A percentile compares a stretch with the other conserved stretches of the same genome.
Evolutionary conservation across 2,329 filamentous ascomycete genomes (phyloP).

Genomic region (Xylaria sp.): DNA sequence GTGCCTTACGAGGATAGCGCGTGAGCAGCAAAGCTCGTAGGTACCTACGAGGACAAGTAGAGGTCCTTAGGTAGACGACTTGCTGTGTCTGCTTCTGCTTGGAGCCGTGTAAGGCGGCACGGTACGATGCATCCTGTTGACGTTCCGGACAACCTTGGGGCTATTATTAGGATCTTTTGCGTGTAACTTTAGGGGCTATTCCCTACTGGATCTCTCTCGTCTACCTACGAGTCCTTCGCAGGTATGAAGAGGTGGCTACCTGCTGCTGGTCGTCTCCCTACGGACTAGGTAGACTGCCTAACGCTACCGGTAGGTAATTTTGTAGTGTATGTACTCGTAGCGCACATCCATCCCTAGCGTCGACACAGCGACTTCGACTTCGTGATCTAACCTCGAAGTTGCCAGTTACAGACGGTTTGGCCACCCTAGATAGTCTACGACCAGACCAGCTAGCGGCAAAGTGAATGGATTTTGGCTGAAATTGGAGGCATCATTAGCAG

Average conservation of each 20-base stretch:
- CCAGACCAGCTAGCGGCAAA: slow-evolving; percentile 5
- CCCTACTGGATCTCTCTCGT: not conserved
- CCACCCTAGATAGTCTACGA: not conserved
- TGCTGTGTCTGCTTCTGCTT: not conserved
- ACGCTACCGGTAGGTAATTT: not conserved
- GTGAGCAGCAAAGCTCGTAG: slow-evolving; percentile 5
- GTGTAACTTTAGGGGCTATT: not conserved
- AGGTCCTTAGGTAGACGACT: no score
- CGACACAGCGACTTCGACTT: not conserved
- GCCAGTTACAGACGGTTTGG: not conserved
- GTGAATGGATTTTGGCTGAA: slow-evolving; percentile 11
- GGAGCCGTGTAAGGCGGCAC: slow-evolving; percentile 11
- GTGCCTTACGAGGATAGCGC: slow-evolving; percentile 10
- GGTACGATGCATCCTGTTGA: slow-evolving; percentile 8
- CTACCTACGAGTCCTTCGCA: not conserved
- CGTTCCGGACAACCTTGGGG: slow-evolving; percentile 6
- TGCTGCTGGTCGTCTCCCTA: not conserved
- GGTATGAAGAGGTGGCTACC: not conserved
- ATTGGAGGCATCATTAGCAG: slow-evolving; percentile 9
- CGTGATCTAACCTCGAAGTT: not conserved
- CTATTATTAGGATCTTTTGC: slow-evolving; percentile 13
- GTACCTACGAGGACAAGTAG: not conserved
- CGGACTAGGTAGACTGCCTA: no score
- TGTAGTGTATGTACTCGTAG: no score
- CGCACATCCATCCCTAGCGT: no score